Percentiles rank a stretch among this genome's conserved stretches.
These are phyloP conservation scores for Astragalus glycyphyllos DNA, from an alignment of 306 rosid species.

Conservation along the genomic window DNA sequence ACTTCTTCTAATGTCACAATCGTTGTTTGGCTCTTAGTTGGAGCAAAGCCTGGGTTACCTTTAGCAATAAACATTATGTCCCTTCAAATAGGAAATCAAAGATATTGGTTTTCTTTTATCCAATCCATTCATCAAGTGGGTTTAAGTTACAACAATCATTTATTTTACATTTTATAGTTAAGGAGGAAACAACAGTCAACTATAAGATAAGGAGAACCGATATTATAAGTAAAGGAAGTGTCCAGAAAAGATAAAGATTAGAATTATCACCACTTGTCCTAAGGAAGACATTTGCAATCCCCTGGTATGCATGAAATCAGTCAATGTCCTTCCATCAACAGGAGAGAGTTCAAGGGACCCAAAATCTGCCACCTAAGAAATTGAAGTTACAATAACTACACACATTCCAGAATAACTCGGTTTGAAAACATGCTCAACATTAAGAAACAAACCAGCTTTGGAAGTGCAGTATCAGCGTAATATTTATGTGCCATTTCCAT, in stretches of 20 bases:
- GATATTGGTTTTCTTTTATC: background rate
- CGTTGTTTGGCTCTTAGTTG: background rate
- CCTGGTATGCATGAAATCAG: slow-evolving; percentile 98
- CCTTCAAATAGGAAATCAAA: slow-evolving; percentile 1
- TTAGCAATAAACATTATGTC: background rate
- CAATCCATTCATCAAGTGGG: background rate
- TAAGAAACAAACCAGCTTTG: slow-evolving; percentile 84
- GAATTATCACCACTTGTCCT: slow-evolving; percentile 79
- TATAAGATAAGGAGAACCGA: background rate
- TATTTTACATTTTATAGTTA: slow-evolving; percentile 23
- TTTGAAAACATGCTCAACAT: slow-evolving; percentile 4
- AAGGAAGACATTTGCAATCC: slow-evolving; percentile 92
- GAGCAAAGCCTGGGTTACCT: background rate
- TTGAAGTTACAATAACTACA: slow-evolving; percentile 45
- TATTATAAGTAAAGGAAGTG: slow-evolving; percentile 16
- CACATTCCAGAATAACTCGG: slow-evolving; percentile 37
- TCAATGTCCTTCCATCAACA: slow-evolving; percentile 96
- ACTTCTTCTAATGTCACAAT: background rate
- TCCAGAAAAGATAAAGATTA: slow-evolving; percentile 7
- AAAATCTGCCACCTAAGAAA: slow-evolving; percentile 92
- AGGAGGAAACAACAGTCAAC: slow-evolving; percentile 27
- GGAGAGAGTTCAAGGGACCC: slow-evolving; percentile 99
- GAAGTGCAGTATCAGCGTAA: slow-evolving; percentile 90
- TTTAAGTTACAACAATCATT: slow-evolving; percentile 2
- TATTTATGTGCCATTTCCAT: slow-evolving; percentile 91